Conservation (phyloP, 2,329 filamentous ascomycete species). For the Colletotrichum falcatum region DNA sequence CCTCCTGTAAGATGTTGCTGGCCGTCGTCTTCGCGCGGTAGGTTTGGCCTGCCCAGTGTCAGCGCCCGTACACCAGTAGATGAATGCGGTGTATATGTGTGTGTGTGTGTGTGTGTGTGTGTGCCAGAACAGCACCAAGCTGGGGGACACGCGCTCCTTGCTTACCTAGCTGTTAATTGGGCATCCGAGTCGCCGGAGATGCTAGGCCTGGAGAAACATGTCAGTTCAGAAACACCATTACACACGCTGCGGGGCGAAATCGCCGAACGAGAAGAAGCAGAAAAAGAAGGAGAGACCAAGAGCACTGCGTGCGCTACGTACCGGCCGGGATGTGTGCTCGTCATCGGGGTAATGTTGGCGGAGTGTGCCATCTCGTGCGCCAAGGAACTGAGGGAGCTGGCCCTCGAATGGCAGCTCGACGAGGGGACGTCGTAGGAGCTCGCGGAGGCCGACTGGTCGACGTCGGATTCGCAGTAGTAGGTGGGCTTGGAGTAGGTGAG, state of each 20-base stretch:
- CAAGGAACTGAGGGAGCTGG: constrained; percentile 49
- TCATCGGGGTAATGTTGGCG: constrained; percentile 43
- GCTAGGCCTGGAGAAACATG: constrained; percentile 13
- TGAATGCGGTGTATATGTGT: too few species aligned
- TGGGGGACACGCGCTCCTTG: not conserved
- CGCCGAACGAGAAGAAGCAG: too few species aligned
- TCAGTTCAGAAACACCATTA: not conserved
- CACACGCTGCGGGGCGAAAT: not conserved
- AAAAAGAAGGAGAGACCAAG: too few species aligned
- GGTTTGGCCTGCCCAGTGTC: constrained; percentile 43
- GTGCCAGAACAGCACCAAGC: not conserved
- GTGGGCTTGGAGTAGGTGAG: constrained; percentile 41
- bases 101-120: too few species aligned
- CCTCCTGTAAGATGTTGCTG: constrained; percentile 37
- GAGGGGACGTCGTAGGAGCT: constrained; percentile 45
- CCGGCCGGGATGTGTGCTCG: constrained; percentile 44
- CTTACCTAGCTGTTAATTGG: constrained; percentile 43
- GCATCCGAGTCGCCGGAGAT: constrained; percentile 36
- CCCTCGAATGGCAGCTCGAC: constrained; percentile 46
- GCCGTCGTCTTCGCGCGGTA: constrained; percentile 40
- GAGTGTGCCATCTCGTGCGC: constrained; percentile 43
- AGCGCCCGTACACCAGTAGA: not conserved
- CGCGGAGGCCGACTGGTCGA: constrained; percentile 42
- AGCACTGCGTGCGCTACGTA: constrained; percentile 35
- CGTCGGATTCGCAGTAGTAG: constrained; percentile 43